Evolutionary conservation across 2,329 filamentous ascomycete species (phyloP), one percentile per base, ranked within the genome.

Genomic region (Colletotrichum lini): DNA sequence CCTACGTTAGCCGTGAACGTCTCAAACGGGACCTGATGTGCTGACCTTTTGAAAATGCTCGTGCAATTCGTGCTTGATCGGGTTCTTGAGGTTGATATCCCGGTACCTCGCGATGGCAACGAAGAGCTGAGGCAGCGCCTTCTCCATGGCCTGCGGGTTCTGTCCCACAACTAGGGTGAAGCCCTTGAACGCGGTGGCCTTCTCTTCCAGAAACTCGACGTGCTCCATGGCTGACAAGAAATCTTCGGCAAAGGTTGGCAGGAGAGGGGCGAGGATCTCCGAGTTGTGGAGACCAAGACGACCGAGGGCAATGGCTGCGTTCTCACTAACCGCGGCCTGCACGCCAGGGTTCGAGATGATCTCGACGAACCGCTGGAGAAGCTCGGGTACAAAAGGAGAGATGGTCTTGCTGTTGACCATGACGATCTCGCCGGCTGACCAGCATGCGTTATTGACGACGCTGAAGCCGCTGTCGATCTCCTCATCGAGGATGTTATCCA

Each of bases 381-480:
- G 85, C 73, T 93, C 89, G 26, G 93, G 91, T 12, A 95, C 89
- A 79, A 93, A 98, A 1, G 92, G 92, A 1, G 87, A 87, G 90
- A 98, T 93, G 65, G 88, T 90, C 73, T 91, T 90, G 75, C 91
- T 90, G 79, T 93, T 88, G 72, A 94, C 91, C 81, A 98, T 91
- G 18, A 95, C 91, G 73, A 98, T 96, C 84, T 99, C 96, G 52
- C 96, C 96, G 30, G 91, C 92, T 8, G 95, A 97, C 96, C 96
- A 99, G 84, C 96, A 98, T 26, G 96, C 96, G 79, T 99, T 99
- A 87, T 98, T 99, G 71, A 98, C 91, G 40, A 98, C 95, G 72
- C 95, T 94, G 80, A 98, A 98, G 16, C 91, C 92, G 21, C 90
- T 93, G 74, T 97, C 94, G 57, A 94, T 91, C 72, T 95, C 93